Evolutionary conservation across 331 rosid species (phyloP), one percentile per base, ranked within the genome.

Genomic region (Spiraea crenata): DNA sequence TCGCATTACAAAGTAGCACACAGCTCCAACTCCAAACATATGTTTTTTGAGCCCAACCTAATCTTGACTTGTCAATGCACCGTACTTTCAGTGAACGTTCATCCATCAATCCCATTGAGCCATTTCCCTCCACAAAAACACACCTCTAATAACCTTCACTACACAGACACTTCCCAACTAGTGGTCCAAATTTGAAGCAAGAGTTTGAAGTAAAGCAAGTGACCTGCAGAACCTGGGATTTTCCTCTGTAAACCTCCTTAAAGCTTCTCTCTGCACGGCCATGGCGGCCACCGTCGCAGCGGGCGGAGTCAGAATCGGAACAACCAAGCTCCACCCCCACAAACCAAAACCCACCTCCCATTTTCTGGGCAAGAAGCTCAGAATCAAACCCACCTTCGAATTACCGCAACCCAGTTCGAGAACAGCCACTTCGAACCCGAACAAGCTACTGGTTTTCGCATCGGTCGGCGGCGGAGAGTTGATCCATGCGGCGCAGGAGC

Each of bases 211-310:
- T 71, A 69, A 25, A 72, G 71, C 78, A 67, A 67, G 47, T 74
- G 19, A 13, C 3, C 5, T 44, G 11, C 55, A 9, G 17, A 20
- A 47, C 38, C 51, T 35, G 54, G 65, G 65, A 45, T 74, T 69
- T 78, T 69, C 39, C 67, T 49, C 69, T 37, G 25, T 44, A 12
- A 6, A 56, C 48, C 58, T 58, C 16, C 71, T 41, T 62, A 57
- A 70, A 73, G 38, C 55, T 5, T 66, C 59, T 17, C 55, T 31
- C 61, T 39, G 58, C 51, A 16, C 84, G 73, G 76, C 42, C 82
- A 90, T 93, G 98, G 97, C 88, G 20, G 79, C 84, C 11, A 79
- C 88, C 2, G 81, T 89, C 1, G 83, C 86, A 65, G 85, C 88
- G 3, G 83, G 75, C 63, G 93, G 93, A 77, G 77, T 93, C 14